Conservation (phyloP, 768 basidiomycete genomes). For the Multifurca ochricompacta region DNA sequence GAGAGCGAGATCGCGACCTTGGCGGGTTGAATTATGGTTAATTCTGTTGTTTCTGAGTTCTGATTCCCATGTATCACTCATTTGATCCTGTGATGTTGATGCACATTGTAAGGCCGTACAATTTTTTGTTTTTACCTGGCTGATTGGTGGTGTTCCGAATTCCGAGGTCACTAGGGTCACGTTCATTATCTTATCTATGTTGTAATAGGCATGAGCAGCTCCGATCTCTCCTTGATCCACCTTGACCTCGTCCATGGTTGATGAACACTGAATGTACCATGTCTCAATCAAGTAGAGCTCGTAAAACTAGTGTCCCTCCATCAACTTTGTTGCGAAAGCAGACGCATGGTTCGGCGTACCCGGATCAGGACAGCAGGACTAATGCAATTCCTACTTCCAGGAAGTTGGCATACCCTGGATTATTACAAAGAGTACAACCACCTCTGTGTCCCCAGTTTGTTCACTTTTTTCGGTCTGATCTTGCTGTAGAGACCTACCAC, state of each 20-base stretch:
- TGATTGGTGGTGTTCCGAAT: too few relatives aligned
- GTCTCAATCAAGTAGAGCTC: slow-evolving; percentile 1
- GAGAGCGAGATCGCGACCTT: slow-evolving; percentile 19
- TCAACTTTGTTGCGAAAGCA: slow-evolving; percentile 11
- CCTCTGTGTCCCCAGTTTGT: not conserved
- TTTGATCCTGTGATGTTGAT: not conserved
- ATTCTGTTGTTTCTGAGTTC: slow-evolving; percentile 1
- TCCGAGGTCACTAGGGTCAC: too few relatives aligned
- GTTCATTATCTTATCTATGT: slow-evolving; percentile 1
- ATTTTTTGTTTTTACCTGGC: not conserved
- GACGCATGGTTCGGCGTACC: not conserved
- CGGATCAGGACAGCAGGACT: not conserved
- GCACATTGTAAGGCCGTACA: not conserved
- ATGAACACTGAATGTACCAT: not conserved
- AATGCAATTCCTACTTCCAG: not conserved
- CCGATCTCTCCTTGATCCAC: too few relatives aligned
- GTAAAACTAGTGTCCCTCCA: slow-evolving; percentile 1
- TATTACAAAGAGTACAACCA: not conserved
- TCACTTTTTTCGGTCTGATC: not conserved
- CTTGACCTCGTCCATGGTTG: too few relatives aligned
- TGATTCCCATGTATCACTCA: not conserved
- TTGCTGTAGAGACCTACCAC: not conserved
- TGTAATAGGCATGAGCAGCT: too few relatives aligned
- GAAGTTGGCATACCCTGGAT: not conserved
- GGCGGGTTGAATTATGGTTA: slow-evolving; percentile 29